Conservation (phyloP, 2,329 filamentous ascomycete genomes). For the Fusarium citri region DNA sequence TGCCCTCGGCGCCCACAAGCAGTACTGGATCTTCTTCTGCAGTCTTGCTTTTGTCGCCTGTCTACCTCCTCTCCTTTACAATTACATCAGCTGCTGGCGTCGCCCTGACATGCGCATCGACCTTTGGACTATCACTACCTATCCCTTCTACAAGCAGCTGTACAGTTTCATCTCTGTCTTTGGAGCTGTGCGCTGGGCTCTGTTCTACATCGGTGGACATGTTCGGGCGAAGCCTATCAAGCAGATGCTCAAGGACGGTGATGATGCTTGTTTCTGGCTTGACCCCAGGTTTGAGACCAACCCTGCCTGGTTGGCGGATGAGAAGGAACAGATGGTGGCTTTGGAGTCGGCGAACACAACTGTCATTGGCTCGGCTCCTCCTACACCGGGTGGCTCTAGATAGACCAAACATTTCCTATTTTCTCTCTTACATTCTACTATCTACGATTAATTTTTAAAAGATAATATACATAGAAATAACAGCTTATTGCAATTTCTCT, state of each 20-base stretch:
- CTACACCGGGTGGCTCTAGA: neutral
- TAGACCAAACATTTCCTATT: neutral
- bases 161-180: conserved; percentile 7
- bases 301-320: conserved; percentile 7
- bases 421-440: neutral
- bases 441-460: neutral
- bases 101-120: conserved; percentile 10
- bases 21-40: conserved; percentile 19
- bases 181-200: conserved; percentile 7
- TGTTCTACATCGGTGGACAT: conserved; percentile 5
- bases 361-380: neutral
- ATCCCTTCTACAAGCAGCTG: neutral
- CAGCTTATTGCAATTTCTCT: no score
- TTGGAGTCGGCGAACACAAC: neutral
- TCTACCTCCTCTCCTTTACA: conserved; percentile 2
- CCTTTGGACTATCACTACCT: neutral
- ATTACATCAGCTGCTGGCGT: conserved; percentile 2
- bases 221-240: conserved; percentile 1
- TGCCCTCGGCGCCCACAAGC: neutral
- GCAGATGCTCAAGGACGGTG: conserved; percentile 9
- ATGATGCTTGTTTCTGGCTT: conserved; percentile 11
- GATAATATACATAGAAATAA: neutral
- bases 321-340: conserved; percentile 1
- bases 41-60: conserved; percentile 4
- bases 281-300: neutral